Conservation (phyloP, 2,329 filamentous ascomycete genomes). For the Cladophialophora chaetospira region DNA sequence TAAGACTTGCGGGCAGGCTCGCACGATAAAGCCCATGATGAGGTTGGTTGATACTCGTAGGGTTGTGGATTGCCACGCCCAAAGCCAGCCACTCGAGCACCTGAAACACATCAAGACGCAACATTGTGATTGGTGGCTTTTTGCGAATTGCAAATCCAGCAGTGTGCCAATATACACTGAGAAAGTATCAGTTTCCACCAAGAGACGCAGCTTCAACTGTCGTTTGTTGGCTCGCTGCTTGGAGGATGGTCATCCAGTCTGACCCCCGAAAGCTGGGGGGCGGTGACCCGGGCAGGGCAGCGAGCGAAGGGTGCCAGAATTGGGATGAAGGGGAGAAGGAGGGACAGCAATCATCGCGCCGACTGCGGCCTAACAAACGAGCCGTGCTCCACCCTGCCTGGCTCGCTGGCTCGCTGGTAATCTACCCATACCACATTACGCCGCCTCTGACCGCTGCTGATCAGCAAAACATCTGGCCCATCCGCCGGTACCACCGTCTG, state of each 20-base stretch:
- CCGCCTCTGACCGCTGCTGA: conserved; percentile 16
- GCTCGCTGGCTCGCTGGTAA: background rate
- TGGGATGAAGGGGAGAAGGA: background rate
- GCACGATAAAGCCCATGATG: background rate
- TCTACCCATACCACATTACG: conserved; percentile 10
- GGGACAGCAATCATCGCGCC: background rate
- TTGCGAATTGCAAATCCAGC: background rate
- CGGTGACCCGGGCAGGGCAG: background rate
- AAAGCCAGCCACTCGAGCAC: background rate
- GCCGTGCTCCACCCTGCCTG: conserved; percentile 4
- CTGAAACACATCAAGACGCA: background rate
- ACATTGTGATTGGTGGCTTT: background rate
- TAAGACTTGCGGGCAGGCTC: background rate
- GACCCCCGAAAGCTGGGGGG: background rate
- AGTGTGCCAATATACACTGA: background rate
- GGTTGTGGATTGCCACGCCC: background rate
- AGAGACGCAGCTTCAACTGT: background rate
- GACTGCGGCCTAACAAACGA: conserved; percentile 19
- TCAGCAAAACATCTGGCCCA: conserved; percentile 8
- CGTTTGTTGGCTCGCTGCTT: background rate
- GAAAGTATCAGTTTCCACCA: background rate
- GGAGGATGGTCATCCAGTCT: background rate
- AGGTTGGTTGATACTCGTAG: background rate
- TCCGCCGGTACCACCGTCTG: conserved; percentile 23
- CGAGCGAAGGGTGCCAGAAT: background rate